These are phyloP conservation scores for Macrophomina pseudophaseolina DNA, from an alignment of 2,329 filamentous ascomycete species.

Conservation along the genomic window DNA sequence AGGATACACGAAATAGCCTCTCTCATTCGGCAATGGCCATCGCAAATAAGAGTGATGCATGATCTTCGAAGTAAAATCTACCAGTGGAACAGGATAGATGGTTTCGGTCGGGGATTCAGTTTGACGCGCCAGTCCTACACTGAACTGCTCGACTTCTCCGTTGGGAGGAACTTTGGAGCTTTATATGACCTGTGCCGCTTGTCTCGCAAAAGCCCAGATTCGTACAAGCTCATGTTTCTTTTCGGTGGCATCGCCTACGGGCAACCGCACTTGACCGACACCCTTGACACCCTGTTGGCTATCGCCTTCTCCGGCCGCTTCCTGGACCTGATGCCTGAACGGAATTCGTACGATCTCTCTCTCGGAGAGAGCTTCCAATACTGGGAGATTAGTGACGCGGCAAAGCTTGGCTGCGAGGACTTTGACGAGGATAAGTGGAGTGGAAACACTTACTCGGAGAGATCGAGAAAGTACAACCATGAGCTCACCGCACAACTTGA, in stretches of 20 bases:
- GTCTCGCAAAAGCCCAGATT: neutral
- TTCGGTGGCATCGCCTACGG: slow-evolving; percentile 1
- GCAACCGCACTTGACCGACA: neutral
- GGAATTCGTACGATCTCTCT: neutral
- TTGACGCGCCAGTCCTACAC: neutral
- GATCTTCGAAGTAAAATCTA: neutral
- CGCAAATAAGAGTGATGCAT: neutral
- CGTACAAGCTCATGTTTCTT: neutral
- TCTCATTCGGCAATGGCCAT: slow-evolving; percentile 26
- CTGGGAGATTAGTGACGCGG: neutral
- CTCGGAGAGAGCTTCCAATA: neutral
- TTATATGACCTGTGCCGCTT: slow-evolving; percentile 10
- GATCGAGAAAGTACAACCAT: neutral
- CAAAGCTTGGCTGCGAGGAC: neutral
- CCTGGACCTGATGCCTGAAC: neutral
- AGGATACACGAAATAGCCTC: slow-evolving; percentile 30
- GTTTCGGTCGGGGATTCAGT: neutral
- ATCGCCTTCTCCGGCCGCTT: slow-evolving; percentile 1
- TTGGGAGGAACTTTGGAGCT: neutral
- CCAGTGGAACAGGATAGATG: neutral
- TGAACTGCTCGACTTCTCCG: neutral
- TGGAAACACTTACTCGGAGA: neutral
- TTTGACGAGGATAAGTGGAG: neutral
- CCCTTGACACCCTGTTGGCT: neutral
- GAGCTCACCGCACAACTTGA: neutral